A percentile compares a stretch with the other conserved stretches of the same genome.
phyloP scores from a whole-genome alignment of 169 alveolate species.

The Neospora caninum region DNA sequence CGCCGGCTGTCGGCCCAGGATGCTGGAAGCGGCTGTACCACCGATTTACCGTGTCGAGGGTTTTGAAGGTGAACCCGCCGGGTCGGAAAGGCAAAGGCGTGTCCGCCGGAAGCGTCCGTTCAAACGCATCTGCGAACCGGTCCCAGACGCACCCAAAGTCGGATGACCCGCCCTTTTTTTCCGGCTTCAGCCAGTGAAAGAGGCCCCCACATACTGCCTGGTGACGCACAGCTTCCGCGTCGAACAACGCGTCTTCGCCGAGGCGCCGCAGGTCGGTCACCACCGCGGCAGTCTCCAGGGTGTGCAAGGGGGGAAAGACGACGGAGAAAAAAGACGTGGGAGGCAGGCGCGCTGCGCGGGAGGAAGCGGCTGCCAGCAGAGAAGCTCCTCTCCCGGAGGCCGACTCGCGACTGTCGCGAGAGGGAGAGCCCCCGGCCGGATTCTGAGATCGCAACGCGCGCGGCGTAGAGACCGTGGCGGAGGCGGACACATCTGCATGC shows the following conservation, averaged over 20 bases:
- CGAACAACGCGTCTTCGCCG: constrained; percentile 10
- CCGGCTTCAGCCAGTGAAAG: not conserved
- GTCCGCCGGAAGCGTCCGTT: not conserved
- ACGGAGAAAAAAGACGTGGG: too few species aligned
- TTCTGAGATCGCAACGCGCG: too few species aligned
- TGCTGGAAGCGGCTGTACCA: too few species aligned
- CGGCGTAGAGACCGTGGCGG: too few species aligned
- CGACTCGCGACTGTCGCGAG: too few species aligned
- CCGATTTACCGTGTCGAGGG: constrained; percentile 5
- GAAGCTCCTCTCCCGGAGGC: too few species aligned
- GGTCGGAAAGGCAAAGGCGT: not conserved
- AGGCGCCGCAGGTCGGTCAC: not conserved
- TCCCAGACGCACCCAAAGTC: not conserved
- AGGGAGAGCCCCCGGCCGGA: too few species aligned
- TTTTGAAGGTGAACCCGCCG: not conserved
- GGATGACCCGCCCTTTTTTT: not conserved
- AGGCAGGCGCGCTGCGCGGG: too few species aligned
- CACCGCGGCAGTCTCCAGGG: not conserved
- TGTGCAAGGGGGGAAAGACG: not conserved
- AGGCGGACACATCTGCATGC: too few species aligned
- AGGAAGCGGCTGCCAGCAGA: too few species aligned
- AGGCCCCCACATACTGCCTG: constrained; percentile 19
- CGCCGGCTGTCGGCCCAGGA: too few species aligned
- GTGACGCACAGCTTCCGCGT: not conserved
- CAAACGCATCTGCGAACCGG: not conserved